phyloP scores from a whole-genome alignment of 306 rosid genomes.

The Fragaria vesca region DNA sequence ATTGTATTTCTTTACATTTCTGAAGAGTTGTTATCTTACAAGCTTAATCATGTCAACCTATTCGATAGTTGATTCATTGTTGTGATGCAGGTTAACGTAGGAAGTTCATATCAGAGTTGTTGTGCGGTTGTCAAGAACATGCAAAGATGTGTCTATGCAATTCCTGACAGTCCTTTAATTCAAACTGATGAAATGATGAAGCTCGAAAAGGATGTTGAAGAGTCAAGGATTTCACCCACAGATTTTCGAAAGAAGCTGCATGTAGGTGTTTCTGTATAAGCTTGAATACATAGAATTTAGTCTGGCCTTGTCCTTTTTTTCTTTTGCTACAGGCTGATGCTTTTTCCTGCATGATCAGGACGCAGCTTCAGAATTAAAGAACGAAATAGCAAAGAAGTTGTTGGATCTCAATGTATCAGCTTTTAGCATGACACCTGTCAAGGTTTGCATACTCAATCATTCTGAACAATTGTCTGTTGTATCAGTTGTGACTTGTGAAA shows the following conservation, averaged over 20 bases:
- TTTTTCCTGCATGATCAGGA: conserved; percentile 45
- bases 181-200: conserved; percentile 53
- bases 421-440: conserved; percentile 81
- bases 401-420: conserved; percentile 62
- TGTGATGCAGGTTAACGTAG: conserved; percentile 70
- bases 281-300: background rate
- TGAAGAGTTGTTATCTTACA: background rate
- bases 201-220: conserved; percentile 62
- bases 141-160: conserved; percentile 85
- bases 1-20: background rate
- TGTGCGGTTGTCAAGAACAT: conserved; percentile 82
- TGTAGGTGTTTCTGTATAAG: conserved; percentile 38
- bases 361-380: conserved; percentile 62
- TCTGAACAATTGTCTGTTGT: conserved; percentile 4
- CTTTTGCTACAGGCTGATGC: conserved; percentile 18
- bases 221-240: conserved; percentile 55
- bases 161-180: conserved; percentile 55
- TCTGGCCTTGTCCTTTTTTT: conserved; percentile 16
- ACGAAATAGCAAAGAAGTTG: conserved; percentile 63
- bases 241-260: conserved; percentile 64
- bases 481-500: conserved; percentile 17
- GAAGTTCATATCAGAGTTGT: conserved; percentile 79
- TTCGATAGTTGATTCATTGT: conserved; percentile 14
- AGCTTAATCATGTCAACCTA: conserved; percentile 23
- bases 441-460: conserved; percentile 53